Base-by-base conservation (phyloP, 73 alveolate genomes). In the Durusdinium trenchii region DNA sequence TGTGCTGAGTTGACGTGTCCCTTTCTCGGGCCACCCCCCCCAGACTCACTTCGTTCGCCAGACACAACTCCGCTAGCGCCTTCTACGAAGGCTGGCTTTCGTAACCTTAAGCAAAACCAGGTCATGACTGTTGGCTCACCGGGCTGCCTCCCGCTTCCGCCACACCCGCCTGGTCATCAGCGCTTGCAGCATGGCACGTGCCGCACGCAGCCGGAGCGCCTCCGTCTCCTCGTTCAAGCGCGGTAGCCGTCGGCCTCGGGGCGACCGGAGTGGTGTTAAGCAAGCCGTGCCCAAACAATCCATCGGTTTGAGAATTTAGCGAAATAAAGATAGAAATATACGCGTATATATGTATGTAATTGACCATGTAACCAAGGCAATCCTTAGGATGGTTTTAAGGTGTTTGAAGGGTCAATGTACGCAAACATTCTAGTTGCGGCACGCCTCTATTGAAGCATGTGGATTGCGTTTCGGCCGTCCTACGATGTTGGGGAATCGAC, bases 121-220 rank as follows among this genome's bases (percentile, higher is more conserved):
- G 78, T 9, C 6, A 6, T 9, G 7, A 20, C 5, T 35, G 3
- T 50, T 42, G 6, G 48, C 36, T 4, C 52, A 73, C 43, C n/a
- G n/a, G n/a, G n/a, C n/a, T n/a, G n/a, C n/a, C n/a, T n/a, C n/a
- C n/a, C n/a, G n/a, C n/a, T n/a, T 43, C 45, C 20, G 43, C 64
- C 95, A 32, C 5, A 14, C 40, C 36, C 28, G 57, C 86, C 84
- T 64, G 38, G 96, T 89, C 96, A 89, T 89, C 71, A 89, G 54
- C 43, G 86, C 86, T 36, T 46, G 67, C 64, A 89, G 86, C 28
- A 69, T 38, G 60, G 96, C 96, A 4, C 76, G 76, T 3, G 96
- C 96, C 64, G 78, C 96, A 2, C 96, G 96, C 96, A 89, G 32
- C 50, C 96, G 96, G 32, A 89, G 86, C 28, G 60, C 83, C 71